Evolutionary conservation across 2,329 filamentous ascomycete species (phyloP).

Genomic region (Furcasterigmium sp.): DNA sequence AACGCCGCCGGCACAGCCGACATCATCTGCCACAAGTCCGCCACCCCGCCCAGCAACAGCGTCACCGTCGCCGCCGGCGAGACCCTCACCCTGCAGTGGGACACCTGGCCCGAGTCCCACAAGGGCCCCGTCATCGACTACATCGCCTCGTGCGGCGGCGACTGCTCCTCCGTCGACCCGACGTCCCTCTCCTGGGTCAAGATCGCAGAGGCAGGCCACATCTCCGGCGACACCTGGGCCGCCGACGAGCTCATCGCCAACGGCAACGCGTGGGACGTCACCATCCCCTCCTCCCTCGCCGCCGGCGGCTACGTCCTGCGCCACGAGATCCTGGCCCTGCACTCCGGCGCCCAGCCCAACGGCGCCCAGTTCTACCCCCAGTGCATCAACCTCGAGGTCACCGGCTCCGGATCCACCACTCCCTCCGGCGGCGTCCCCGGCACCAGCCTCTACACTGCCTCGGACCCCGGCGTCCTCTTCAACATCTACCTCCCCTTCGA

Average conservation of each 20-base stretch:
- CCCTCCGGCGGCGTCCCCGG: constrained; percentile 23
- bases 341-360: constrained; percentile 33
- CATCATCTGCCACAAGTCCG: constrained; percentile 42
- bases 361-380: constrained; percentile 48
- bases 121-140: constrained; percentile 58
- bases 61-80: constrained; percentile 52
- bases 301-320: constrained; percentile 50
- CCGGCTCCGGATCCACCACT: constrained; percentile 26
- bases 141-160: constrained; percentile 49
- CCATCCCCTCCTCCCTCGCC: constrained; percentile 39
- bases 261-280: constrained; percentile 39
- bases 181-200: constrained; percentile 52
- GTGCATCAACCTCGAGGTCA: constrained; percentile 44
- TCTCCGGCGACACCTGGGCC: constrained; percentile 46
- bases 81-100: constrained; percentile 56
- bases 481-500: constrained; percentile 24
- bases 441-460: constrained; percentile 27
- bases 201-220: constrained; percentile 49
- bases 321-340: constrained; percentile 51
- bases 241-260: constrained; percentile 44
- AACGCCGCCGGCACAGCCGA: constrained; percentile 29
- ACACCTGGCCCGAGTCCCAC: constrained; percentile 59
- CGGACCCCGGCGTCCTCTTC: constrained; percentile 28
- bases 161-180: constrained; percentile 49
- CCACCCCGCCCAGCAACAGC: constrained; percentile 30